These are phyloP conservation scores for Anacardium occidentale DNA, from an alignment of 345 rosid genomes.

Conservation along the genomic window DNA sequence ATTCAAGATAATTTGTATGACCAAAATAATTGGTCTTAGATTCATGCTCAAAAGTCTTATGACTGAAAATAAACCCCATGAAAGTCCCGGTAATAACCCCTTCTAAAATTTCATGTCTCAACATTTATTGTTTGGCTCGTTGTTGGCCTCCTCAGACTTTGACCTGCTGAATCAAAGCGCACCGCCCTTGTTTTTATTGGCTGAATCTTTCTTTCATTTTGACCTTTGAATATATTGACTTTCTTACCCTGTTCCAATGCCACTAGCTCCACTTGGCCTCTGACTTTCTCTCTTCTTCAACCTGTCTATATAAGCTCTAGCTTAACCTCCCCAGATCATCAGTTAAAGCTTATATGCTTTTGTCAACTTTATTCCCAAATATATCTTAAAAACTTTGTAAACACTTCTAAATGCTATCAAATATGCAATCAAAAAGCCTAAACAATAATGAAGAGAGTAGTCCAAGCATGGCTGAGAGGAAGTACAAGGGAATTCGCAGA, in stretches of 20 bases:
- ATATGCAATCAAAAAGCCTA: no score
- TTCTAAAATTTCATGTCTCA: no score
- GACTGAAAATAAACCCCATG: no score
- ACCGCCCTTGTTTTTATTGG: background rate
- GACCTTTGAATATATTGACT: constrained; percentile 45
- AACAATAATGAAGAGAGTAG: constrained; percentile 19
- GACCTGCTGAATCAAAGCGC: background rate
- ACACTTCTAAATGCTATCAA: no score
- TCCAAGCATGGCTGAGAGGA: constrained; percentile 22
- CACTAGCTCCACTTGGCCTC: background rate
- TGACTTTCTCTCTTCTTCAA: constrained; percentile 37
- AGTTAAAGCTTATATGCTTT: background rate
- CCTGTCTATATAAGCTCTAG: constrained; percentile 33
- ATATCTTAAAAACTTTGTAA: no score
- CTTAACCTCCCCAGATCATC: no score
- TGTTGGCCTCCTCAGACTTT: no score
- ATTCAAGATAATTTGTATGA: no score
- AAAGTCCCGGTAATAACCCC: no score
- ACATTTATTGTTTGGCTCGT: no score
- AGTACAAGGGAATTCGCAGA: constrained; percentile 69
- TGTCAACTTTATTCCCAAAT: background rate
- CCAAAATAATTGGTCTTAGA: no score
- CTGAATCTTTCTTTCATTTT: constrained; percentile 3
- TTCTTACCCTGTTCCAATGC: fast-evolving
- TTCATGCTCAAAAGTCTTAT: no score